These are phyloP conservation scores for Pezicula rhizophila DNA, from an alignment of 2,329 filamentous ascomycete genomes.

Conservation along the genomic window DNA sequence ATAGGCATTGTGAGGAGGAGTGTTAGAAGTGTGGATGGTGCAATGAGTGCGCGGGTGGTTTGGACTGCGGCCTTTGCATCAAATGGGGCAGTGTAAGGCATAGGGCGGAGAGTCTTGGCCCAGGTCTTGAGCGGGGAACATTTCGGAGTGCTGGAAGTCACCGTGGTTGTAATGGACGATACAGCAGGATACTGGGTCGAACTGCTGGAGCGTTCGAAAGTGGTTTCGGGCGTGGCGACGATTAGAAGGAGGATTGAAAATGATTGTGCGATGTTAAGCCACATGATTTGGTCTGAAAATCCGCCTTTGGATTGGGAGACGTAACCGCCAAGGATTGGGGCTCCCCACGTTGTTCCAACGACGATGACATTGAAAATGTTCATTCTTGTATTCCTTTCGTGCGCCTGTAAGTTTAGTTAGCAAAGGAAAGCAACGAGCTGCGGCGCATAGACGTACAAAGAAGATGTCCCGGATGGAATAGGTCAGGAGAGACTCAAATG, in stretches of 20 bases:
- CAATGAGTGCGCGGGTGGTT: constrained; percentile 39
- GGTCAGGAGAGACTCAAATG: constrained; percentile 48
- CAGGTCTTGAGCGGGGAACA: constrained; percentile 9
- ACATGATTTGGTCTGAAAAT: constrained; percentile 43
- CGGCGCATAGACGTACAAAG: constrained; percentile 39
- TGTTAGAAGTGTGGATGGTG: constrained; percentile 44
- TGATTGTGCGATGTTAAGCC: constrained; percentile 43
- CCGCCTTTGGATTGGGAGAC: constrained; percentile 35
- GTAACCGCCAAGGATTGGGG: constrained; percentile 47
- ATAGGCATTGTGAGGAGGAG: constrained; percentile 40
- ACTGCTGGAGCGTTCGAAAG: constrained; percentile 37
- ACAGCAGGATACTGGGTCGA: not conserved
- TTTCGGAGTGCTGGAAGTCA: not conserved
- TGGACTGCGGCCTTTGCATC: constrained; percentile 25
- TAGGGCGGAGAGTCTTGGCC: constrained; percentile 11
- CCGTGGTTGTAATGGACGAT: constrained; percentile 5
- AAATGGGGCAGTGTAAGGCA: constrained; percentile 11
- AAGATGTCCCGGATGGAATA: constrained; percentile 51
- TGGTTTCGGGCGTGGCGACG: constrained; percentile 46
- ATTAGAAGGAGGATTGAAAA: constrained; percentile 41
- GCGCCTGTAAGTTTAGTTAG: constrained; percentile 38
- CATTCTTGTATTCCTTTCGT: constrained; percentile 42
- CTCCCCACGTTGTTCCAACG: constrained; percentile 44
- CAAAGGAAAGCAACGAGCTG: not conserved
- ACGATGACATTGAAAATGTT: constrained; percentile 39